phyloP scores from a whole-genome alignment of 208 protist species.

The Leishmania lainsoni region DNA sequence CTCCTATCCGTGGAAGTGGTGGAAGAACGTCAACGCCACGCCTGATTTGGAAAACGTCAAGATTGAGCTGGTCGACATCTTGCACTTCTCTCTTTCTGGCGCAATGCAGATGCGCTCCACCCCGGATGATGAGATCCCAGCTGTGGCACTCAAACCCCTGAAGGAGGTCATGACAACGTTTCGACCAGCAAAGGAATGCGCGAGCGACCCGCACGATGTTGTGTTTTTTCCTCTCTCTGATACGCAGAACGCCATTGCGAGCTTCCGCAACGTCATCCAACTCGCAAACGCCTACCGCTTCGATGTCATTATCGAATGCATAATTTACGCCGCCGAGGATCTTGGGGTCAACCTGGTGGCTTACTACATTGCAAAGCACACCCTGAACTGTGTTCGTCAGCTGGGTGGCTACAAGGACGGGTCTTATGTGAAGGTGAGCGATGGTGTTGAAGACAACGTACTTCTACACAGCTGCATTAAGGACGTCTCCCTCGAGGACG shows the following conservation, averaged over 20 bases:
- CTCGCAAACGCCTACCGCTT: constrained; percentile 80
- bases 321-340: constrained; percentile 81
- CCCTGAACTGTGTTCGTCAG: constrained; percentile 90
- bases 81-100: constrained; percentile 92
- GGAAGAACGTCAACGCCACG: constrained; percentile 85
- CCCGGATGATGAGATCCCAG: constrained; percentile 26
- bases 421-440: constrained; percentile 88
- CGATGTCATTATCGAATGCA: constrained; percentile 73
- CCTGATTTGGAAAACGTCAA: constrained; percentile 87
- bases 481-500: constrained; percentile 57
- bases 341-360: constrained; percentile 88
- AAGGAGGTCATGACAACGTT: constrained; percentile 41
- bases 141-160: constrained; percentile 26
- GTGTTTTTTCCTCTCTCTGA: constrained; percentile 72
- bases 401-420: constrained; percentile 88
- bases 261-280: constrained; percentile 89
- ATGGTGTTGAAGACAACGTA: constrained; percentile 91
- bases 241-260: constrained; percentile 77
- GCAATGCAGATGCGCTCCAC: constrained; percentile 65
- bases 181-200: constrained; percentile 9
- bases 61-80: constrained; percentile 91
- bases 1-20: constrained; percentile 95
- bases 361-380: constrained; percentile 94
- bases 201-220: constrained; percentile 42
- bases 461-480: constrained; percentile 88